Conservation (phyloP, 139 green algal species). For the Chlamydomonas schloesseri region DNA sequence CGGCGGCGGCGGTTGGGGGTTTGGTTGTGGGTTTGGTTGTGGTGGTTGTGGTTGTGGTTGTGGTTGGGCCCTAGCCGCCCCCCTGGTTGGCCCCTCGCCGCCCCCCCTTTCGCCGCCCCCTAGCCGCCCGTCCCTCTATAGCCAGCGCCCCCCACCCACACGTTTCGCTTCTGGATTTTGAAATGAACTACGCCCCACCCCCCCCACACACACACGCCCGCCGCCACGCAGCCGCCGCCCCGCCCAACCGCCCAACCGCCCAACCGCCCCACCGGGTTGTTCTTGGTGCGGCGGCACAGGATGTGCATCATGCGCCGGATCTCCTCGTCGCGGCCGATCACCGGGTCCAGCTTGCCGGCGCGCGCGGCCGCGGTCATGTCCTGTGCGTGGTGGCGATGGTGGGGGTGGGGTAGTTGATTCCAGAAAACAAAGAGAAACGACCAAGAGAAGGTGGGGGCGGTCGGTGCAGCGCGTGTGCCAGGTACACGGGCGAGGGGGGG, state of each 20-base stretch:
- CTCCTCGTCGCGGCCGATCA: slow-evolving; percentile 90
- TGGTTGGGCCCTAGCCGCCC: too few species aligned
- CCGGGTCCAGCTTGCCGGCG: slow-evolving; percentile 88
- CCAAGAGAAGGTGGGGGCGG: too few species aligned
- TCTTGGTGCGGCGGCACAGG: slow-evolving; percentile 95
- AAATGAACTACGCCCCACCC: not conserved
- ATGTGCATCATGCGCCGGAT: slow-evolving; percentile 84
- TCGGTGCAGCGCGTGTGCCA: too few species aligned
- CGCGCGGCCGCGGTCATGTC: slow-evolving; percentile 17
- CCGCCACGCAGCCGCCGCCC: not conserved
- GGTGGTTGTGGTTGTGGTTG: too few species aligned
- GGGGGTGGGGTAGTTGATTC: not conserved
- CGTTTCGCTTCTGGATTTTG: too few species aligned
- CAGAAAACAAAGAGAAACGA: too few species aligned
- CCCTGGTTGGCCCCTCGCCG: too few species aligned
- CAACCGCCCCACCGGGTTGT: slow-evolving; percentile 95
- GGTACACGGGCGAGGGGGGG: too few species aligned
- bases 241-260: not conserved
- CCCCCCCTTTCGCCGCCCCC: too few species aligned
- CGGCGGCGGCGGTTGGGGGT: too few species aligned
- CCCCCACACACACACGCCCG: not conserved
- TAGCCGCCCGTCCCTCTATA: too few species aligned
- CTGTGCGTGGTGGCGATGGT: not conserved
- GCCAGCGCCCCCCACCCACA: too few species aligned
- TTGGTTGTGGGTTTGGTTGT: not conserved